phyloP scores from a whole-genome alignment of 2,329 filamentous ascomycete species.

The Ceratocystiopsis minuta region DNA sequence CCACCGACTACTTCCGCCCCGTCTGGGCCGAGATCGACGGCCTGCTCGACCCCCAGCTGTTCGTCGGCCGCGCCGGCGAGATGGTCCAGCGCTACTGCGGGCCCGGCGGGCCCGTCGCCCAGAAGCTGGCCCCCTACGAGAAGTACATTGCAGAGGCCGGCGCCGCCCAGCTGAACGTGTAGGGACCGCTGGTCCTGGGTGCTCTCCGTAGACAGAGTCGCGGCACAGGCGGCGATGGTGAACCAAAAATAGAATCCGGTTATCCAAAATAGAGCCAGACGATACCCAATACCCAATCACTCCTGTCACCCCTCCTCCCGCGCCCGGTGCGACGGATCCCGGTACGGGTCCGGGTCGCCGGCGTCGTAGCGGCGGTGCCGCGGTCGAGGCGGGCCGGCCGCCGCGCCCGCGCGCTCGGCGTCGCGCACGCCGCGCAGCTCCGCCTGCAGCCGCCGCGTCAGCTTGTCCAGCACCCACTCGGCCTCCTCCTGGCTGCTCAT shows the following conservation, averaged over 20 bases:
- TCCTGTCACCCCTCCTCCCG: too few species aligned
- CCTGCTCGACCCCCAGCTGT: slow-evolving; percentile 10
- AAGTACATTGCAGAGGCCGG: slow-evolving; percentile 4
- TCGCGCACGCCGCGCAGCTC: slow-evolving; percentile 20
- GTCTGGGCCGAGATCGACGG: slow-evolving; percentile 39
- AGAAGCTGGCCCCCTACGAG: slow-evolving; percentile 1
- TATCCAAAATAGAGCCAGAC: too few species aligned
- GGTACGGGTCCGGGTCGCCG: not conserved
- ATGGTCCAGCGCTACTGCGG: slow-evolving; percentile 22
- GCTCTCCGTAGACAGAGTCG: too few species aligned
- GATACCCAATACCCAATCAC: too few species aligned
- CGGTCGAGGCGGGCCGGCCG: too few species aligned
- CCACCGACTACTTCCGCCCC: slow-evolving; percentile 54
- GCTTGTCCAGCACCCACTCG: slow-evolving; percentile 53
- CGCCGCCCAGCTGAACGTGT: slow-evolving; percentile 4
- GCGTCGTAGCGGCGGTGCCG: not conserved
- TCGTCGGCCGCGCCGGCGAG: slow-evolving; percentile 23
- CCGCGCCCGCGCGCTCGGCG: too few species aligned
- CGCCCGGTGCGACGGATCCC: not conserved
- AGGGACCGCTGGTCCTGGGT: too few species aligned
- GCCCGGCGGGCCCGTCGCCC: slow-evolving; percentile 2
- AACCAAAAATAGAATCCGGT: too few species aligned
- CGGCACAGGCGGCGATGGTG: too few species aligned
- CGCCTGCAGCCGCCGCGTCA: slow-evolving; percentile 37
- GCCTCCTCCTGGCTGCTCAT: slow-evolving; percentile 51